Conservation (phyloP, 768 basidiomycete genomes). For the Boletus insuetus region DNA sequence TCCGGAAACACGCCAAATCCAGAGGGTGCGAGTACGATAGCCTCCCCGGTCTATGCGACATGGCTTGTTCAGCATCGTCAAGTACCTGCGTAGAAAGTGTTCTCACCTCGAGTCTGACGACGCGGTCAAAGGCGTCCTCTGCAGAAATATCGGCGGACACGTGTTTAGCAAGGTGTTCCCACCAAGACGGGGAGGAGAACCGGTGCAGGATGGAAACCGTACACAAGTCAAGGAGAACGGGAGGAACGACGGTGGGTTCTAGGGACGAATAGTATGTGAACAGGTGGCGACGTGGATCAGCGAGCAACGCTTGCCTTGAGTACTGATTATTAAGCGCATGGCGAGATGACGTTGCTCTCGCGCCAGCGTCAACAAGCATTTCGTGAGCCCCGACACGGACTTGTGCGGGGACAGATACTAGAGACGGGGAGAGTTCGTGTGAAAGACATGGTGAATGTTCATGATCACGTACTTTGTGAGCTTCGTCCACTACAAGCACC, state of each 20-base stretch:
- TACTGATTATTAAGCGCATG: slow-evolving; percentile 72
- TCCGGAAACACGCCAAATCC: slow-evolving; percentile 47
- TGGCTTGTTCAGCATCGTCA: not conserved
- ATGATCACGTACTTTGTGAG: slow-evolving; percentile 55
- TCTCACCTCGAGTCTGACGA: slow-evolving; percentile 61
- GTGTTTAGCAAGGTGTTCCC: slow-evolving; percentile 65
- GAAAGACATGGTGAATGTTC: not conserved
- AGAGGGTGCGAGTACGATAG: slow-evolving; percentile 65
- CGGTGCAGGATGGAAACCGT: slow-evolving; percentile 64
- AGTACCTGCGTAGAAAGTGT: not conserved
- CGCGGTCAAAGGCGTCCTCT: slow-evolving; percentile 61
- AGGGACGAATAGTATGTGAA: not conserved
- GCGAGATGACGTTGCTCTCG: slow-evolving; percentile 71
- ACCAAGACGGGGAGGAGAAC: slow-evolving; percentile 77
- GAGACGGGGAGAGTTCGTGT: not conserved
- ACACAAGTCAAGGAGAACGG: slow-evolving; percentile 65
- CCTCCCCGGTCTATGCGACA: slow-evolving; percentile 59
- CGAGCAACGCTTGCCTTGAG: slow-evolving; percentile 50
- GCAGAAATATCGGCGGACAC: slow-evolving; percentile 61
- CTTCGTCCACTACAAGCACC: slow-evolving; percentile 70
- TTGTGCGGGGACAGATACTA: slow-evolving; percentile 58
- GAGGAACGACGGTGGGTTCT: slow-evolving; percentile 75
- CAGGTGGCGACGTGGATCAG: not conserved
- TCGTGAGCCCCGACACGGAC: slow-evolving; percentile 51
- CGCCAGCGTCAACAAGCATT: slow-evolving; percentile 54